These are phyloP conservation scores for Globisporangium paroecandrum DNA, from an alignment of 352 stramenopile species.

Conservation along the genomic window DNA sequence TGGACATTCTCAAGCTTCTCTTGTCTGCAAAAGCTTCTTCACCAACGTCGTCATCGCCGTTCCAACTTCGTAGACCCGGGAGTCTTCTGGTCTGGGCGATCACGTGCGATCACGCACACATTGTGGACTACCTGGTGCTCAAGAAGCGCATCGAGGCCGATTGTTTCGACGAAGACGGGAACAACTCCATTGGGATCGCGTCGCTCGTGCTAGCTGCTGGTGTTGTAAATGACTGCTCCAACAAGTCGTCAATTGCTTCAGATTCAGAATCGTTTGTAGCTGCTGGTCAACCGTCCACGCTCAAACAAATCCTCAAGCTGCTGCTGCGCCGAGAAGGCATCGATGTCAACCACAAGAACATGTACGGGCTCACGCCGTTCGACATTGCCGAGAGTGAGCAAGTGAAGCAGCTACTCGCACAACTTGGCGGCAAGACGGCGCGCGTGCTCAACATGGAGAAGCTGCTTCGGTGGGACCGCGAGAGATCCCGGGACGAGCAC, in stretches of 20 bases:
- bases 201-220: conserved; percentile 33
- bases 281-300: conserved; percentile 6
- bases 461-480: conserved; percentile 50
- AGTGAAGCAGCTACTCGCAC: conserved; percentile 40
- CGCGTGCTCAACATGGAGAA: conserved; percentile 40
- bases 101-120: conserved; percentile 29
- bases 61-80: conserved; percentile 27
- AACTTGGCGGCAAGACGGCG: conserved; percentile 41
- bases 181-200: conserved; percentile 59
- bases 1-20: conserved; percentile 65
- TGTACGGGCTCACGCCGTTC: conserved; percentile 53
- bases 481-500: conserved; percentile 44
- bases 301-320: conserved; percentile 29
- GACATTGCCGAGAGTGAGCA: conserved; percentile 46
- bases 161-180: conserved; percentile 72
- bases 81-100: conserved; percentile 73
- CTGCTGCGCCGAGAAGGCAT: conserved; percentile 25
- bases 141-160: conserved; percentile 43
- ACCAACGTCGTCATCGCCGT: conserved; percentile 10
- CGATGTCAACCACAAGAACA: conserved; percentile 76
- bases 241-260: neutral
- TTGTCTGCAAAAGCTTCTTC: conserved; percentile 17
- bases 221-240: neutral
- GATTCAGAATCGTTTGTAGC: too few relatives aligned
- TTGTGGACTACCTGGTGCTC: conserved; percentile 50